Base-by-base conservation (phyloP, 371 early-diverging fungal genomes). In the Circinella minor region DNA sequence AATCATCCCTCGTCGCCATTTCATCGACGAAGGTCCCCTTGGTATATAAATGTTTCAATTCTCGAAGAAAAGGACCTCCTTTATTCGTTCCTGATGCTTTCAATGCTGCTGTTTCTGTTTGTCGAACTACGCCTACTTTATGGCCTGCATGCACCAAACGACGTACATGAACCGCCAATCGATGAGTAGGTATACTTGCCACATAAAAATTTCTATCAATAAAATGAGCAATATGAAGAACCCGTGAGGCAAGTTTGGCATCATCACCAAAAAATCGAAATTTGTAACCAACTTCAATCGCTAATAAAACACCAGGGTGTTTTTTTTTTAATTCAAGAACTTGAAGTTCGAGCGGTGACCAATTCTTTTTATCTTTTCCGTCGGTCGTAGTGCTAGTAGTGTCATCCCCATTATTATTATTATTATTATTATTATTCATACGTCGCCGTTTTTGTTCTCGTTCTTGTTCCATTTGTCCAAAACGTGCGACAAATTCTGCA, bases 231-330 rank as follows among this genome's bases (percentile, higher is more conserved):
- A 95, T 94, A 54, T 90, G 86, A 9, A 95, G 88, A 36, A 88
- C 83, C 11, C 81, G 81, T 15, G 93, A 88, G 0, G 91, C 93
- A 37, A 89, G 84, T 76, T 83, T 77, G 3, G 92, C 90, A 76
- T 92, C 92, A 18, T 87, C 85, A 15, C 89, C 95, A 81, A 95
- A 96, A 65, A 96, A 94, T 15, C 92, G 82, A 77, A 80, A 95
- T 77, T 94, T 94, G 86, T 96, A 95, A 15, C 96, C 96, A 0
- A 95, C 95, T 76, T 96, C 96, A 11, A 96, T 89, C 0, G 90
- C 84, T 13, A 96, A 86, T 15, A 96, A 67, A 18, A 88, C 86
- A 64, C 87, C 92, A 0, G 92, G 91, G 72, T 95, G 74, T 65
- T 85, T 75, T 13, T 79, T 77, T 74, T 92, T 94, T 55, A 94